These are phyloP conservation scores for Fraxinus velutina DNA, from an alignment of 305 asterid species.

Conservation along the genomic window DNA sequence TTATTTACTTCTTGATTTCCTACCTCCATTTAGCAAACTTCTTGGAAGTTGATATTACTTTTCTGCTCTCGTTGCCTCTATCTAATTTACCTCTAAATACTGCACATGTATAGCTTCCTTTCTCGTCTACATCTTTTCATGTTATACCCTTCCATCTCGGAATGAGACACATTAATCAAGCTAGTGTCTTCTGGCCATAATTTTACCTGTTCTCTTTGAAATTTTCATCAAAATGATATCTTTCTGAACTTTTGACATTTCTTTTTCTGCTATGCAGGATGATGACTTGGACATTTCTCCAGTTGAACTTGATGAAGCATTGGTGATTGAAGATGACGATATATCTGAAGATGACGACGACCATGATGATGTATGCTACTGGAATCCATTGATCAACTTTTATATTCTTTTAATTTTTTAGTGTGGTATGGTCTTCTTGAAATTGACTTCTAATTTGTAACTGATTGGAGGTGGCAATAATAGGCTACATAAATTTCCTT, in stretches of 20 bases:
- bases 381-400: constrained; percentile 7
- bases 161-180: not conserved
- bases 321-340: constrained; percentile 96
- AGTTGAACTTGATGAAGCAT: constrained; percentile 76
- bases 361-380: constrained; percentile 67
- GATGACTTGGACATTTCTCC: constrained; percentile 87
- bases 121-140: not conserved
- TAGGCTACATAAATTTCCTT: not conserved
- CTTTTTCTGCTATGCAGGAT: constrained; percentile 51
- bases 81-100: not conserved
- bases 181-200: not conserved
- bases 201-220: not conserved
- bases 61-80: not conserved
- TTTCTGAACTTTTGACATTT: not conserved
- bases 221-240: not conserved
- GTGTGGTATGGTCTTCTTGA: not conserved
- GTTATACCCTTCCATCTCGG: not conserved
- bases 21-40: not conserved
- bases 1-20: not conserved
- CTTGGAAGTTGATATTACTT: not conserved
- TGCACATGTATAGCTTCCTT: not conserved
- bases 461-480: not conserved
- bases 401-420: not conserved
- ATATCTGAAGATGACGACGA: constrained; percentile 88
- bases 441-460: not conserved